Base-by-base conservation (phyloP, 2,329 filamentous ascomycete genomes). In the Thielaviopsis musarum region DNA sequence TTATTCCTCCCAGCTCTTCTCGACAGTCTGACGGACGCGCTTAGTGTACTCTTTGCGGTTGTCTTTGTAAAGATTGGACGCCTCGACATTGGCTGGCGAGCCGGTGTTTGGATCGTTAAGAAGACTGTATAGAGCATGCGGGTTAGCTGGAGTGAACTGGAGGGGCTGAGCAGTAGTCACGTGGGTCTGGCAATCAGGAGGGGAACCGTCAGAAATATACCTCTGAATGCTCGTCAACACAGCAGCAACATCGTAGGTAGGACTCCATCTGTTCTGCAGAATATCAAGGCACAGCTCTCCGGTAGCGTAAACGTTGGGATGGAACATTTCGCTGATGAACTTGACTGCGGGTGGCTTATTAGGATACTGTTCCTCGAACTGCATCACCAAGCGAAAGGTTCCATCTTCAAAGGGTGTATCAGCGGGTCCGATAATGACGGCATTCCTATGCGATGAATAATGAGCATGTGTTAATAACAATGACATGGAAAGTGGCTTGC, bases 291-390 rank as follows among this genome's bases (percentile, higher is more conserved):
- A 98, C 56, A 98, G 79, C 75, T 98, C 93, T 63, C 93, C 93
- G 0, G 91, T 97, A 58, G 88, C 91, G 70, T 98, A 98, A 60
- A 98, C 93, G 69, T 98, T 98, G 19, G 93, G 93, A 67, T 98
- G 93, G 72, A 98, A 98, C 93, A 98, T 98, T 71, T 93, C 84
- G 72, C 88, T 95, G 70, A 98, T 95, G 71, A 98, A 98, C 70
- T 97, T 97, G 74, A 97, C 93, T 38, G 90, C 87, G 0, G 93
- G 93, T 5, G 93, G 93, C 71, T 97, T 97, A 75, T 97, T 98
- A 30, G 93, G 93, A 67, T 98, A 98, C 68, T 95, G 91, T 72
- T 98, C 93, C 70, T 97, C 93, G 66, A 98, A 98, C 69, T 96
- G 90, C 91, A 98, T 97, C 57, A 97, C 91, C 12, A 98, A 84